These are phyloP conservation scores for Tolypocladium album DNA, from an alignment of 2,329 filamentous ascomycete species.

Conservation along the genomic window DNA sequence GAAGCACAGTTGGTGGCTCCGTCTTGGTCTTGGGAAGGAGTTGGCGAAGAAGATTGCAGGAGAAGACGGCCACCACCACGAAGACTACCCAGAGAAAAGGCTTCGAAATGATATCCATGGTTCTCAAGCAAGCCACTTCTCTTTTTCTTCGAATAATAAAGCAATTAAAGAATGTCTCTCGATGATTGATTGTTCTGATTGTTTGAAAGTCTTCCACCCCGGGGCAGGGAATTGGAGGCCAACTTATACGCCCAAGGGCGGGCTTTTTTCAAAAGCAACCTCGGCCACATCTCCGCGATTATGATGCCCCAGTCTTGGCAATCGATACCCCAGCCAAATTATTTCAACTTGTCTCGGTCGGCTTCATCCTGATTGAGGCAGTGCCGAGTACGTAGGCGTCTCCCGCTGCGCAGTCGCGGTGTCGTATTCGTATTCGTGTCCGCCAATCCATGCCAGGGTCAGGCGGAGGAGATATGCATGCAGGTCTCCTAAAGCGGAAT, in stretches of 20 bases:
- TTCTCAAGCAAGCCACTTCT: background rate
- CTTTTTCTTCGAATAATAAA: background rate
- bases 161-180: background rate
- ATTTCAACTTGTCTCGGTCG: background rate
- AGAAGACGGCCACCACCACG: slow-evolving; percentile 48
- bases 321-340: background rate
- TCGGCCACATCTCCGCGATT: background rate
- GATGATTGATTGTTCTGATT: background rate
- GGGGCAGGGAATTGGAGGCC: background rate
- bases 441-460: background rate
- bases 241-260: background rate
- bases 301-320: background rate
- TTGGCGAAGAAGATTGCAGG: slow-evolving; percentile 64
- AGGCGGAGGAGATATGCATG: background rate
- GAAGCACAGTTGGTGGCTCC: slow-evolving; percentile 71
- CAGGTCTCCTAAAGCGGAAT: background rate
- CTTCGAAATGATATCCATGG: background rate
- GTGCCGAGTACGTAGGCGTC: background rate
- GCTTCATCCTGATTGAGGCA: background rate
- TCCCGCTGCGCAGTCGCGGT: background rate
- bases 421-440: background rate
- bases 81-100: slow-evolving; percentile 14
- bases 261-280: background rate
- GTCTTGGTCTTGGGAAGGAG: slow-evolving; percentile 72
- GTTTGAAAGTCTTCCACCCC: background rate